phyloP scores from a whole-genome alignment of 805 yeast genomes.

The Suhomyces vadensis region DNA sequence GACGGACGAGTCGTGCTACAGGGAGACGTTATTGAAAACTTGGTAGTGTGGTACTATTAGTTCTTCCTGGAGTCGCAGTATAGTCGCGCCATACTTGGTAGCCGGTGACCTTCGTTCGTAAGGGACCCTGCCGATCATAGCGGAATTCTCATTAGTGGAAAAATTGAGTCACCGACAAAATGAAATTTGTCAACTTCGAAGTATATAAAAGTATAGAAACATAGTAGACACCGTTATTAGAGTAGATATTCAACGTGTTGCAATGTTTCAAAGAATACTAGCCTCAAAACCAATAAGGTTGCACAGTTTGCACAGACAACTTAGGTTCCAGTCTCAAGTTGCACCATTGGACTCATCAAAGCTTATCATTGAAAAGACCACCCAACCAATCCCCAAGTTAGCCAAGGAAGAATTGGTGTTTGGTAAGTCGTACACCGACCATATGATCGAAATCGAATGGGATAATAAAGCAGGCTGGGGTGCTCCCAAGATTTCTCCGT shows the following conservation, averaged over 20 bases:
- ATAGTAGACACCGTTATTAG: no score
- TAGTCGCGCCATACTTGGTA: no score
- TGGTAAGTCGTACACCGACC: slow-evolving; percentile 70
- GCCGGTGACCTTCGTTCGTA: no score
- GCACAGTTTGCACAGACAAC: slow-evolving; percentile 5
- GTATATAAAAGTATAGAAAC: no score
- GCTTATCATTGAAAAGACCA: slow-evolving; percentile 37
- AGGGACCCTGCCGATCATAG: neutral
- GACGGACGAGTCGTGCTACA: slow-evolving; percentile 27
- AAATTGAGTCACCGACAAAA: neutral
- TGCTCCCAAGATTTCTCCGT: slow-evolving; percentile 84
- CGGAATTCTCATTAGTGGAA: neutral
- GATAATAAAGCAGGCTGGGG: slow-evolving; percentile 77
- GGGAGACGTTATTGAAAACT: slow-evolving; percentile 33
- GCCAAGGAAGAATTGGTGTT: slow-evolving; percentile 44
- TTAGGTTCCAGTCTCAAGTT: slow-evolving; percentile 10
- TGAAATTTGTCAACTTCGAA: no score
- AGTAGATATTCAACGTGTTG: no score
- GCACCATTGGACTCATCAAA: slow-evolving; percentile 41
- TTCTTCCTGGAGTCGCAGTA: neutral
- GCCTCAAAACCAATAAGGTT: slow-evolving; percentile 7
- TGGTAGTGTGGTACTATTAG: slow-evolving; percentile 24
- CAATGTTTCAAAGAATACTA: slow-evolving; percentile 3
- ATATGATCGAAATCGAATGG: slow-evolving; percentile 90
- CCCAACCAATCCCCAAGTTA: slow-evolving; percentile 35